Evolutionary conservation across 1,284 basidiomycete species (phyloP), one percentile per base, ranked within the genome.

Genomic region (Trametes pubescens): DNA sequence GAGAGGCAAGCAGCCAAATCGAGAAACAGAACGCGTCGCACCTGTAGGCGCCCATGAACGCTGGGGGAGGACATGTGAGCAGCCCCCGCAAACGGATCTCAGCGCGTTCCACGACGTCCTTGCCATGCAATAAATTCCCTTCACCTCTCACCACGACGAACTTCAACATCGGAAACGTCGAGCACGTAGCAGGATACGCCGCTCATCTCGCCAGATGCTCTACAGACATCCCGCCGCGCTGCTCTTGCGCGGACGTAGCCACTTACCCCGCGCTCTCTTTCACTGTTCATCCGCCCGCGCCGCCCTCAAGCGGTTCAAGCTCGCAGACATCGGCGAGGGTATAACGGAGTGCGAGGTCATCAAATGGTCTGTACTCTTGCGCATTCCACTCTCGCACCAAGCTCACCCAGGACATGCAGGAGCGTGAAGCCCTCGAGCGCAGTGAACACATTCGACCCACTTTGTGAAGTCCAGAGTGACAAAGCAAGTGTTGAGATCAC

Each of bases 321-420:
- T 98, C n/a, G 94, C 95, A 14, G 96, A 98, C 76, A 96, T 98
- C 70, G 96, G 96, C 10, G 96, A 98, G 78, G 96, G 91, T 11
- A 93, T 92, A 67, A 94, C 92, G 37, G 94, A 96, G 76, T 95
- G 93, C 71, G 94, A 96, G 78, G 86, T 96, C 68, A 87, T 96
- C 64, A 91, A 90, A 76, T 96, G 94, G 94, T 91, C 71, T 68
- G 89, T 67, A 65, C 7, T 5, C 48, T 34, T 13, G 29, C 14
- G n/a, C n/a, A n/a, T 49, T 4, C 14, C 57, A 51, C 26, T 58
- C 40, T 49, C 4, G 55, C 24, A 56, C 53, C 56, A 58, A 47
- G 38, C 18, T 49, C 16, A n/a, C 24, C 35, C 22, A 32, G 16
- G 1, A 29, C 24, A 32, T 49, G 8, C 69, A 89, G 86, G 89